These are phyloP conservation scores for Eucalyptus marginata DNA, from an alignment of 345 rosid genomes.

Conservation along the genomic window DNA sequence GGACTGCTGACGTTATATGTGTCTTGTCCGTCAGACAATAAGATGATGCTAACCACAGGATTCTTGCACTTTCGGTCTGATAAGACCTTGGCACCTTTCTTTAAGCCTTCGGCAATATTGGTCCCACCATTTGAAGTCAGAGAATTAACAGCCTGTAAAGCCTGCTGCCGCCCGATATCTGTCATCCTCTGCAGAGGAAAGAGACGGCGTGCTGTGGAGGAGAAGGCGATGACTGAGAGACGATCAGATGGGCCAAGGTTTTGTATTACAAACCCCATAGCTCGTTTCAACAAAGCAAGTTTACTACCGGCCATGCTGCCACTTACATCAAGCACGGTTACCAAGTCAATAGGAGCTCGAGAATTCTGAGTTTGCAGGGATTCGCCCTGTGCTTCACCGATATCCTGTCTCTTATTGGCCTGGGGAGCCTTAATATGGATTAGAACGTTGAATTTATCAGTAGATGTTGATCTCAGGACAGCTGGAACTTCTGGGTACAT, in stretches of 20 bases:
- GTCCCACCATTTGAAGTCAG: conserved; percentile 87
- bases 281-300: conserved; percentile 86
- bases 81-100: conserved; percentile 74
- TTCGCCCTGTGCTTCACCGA: neutral
- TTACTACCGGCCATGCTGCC: conserved; percentile 99
- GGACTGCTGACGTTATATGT: conserved; percentile 59
- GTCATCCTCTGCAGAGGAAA: conserved; percentile 85
- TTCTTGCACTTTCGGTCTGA: conserved; percentile 74
- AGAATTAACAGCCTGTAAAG: conserved; percentile 76
- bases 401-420: conserved; percentile 12
- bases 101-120: conserved; percentile 87
- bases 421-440: conserved; percentile 82
- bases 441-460: conserved; percentile 58
- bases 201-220: conserved; percentile 75
- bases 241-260: conserved; percentile 88
- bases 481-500: conserved; percentile 65
- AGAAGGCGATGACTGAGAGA: conserved; percentile 88
- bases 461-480: conserved; percentile 27
- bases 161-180: conserved; percentile 68
- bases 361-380: conserved; percentile 9
- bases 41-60: conserved; percentile 71
- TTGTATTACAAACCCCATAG: conserved; percentile 98
- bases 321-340: conserved; percentile 94
- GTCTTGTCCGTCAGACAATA: conserved; percentile 96
- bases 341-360: conserved; percentile 84